These are phyloP conservation scores for Pezicula rhizophila DNA, from an alignment of 2,329 filamentous ascomycete species.

Conservation along the genomic window DNA sequence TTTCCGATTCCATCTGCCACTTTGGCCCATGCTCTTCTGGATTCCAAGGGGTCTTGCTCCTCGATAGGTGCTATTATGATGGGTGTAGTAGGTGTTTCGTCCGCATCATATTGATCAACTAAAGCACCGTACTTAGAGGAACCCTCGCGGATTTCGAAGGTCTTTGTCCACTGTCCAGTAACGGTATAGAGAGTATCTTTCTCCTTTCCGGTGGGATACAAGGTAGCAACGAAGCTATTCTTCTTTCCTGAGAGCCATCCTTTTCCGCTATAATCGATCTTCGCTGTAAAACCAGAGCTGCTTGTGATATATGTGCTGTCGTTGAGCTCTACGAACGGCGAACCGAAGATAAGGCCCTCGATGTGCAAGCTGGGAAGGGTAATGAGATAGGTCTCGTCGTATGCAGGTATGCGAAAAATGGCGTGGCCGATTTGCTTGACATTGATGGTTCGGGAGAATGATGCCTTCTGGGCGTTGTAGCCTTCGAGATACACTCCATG, in stretches of 20 bases:
- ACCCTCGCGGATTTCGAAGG: constrained; percentile 71
- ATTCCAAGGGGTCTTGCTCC: constrained; percentile 80
- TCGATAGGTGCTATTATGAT: constrained; percentile 68
- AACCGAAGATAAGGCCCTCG: constrained; percentile 80
- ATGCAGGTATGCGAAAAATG: constrained; percentile 63
- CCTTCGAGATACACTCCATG: constrained; percentile 75
- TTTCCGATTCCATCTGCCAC: constrained; percentile 75
- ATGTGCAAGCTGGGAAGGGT: constrained; percentile 89
- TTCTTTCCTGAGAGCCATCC: constrained; percentile 96
- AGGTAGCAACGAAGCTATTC: constrained; percentile 73
- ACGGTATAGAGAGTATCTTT: constrained; percentile 74
- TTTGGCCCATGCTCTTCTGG: constrained; percentile 78
- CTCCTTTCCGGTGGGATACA: constrained; percentile 66
- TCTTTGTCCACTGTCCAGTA: constrained; percentile 85
- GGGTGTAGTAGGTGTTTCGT: constrained; percentile 52
- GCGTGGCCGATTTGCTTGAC: constrained; percentile 94
- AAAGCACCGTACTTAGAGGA: constrained; percentile 45
- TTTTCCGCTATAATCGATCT: constrained; percentile 88
- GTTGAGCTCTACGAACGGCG: constrained; percentile 88
- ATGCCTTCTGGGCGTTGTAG: constrained; percentile 95
- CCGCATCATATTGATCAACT: constrained; percentile 57
- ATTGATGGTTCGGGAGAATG: constrained; percentile 87
- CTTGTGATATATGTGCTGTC: constrained; percentile 79
- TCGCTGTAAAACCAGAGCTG: constrained; percentile 78
- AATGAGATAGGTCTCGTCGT: constrained; percentile 67